Base-by-base conservation (phyloP, 1,284 basidiomycete species). In the Apiotrichum gamsii region DNA sequence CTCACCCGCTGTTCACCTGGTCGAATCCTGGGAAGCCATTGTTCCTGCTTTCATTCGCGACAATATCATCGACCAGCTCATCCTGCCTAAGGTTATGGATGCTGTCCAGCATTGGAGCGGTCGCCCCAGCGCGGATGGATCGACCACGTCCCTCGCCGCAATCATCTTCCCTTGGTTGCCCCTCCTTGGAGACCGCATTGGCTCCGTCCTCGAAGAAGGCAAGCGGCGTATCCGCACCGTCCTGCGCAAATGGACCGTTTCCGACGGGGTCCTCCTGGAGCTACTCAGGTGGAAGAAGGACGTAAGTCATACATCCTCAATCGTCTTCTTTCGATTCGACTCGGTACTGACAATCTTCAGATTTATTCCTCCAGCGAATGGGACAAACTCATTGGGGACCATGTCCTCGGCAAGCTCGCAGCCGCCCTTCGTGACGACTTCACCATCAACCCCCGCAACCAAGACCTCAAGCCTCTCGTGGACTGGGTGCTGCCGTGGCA, bases 161-260 rank as follows among this genome's bases (percentile, higher is more conserved):
- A 78, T 98, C 30, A 81, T 99, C 0, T 95, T 98, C 70, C 95
- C 95, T 3, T 99, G 95, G 95, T 72, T 99, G 38, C 87, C 90
- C 1, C 79, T 90, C 58, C 77, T 96, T 5, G 90, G 87, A 1
- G 72, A 86, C 18, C 76, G 89, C 37, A 73, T 89, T 53, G 85
- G 90, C 47, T 82, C 83, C 13, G 74, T 96, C 8, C 71, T 98
- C 9, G 84, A 82, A 14, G 90, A 94, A 51, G 86, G 90, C 5
- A 83, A 84, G 61, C 77, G 91, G 53, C 87, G 93, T 63, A 75
- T 98, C 43, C 85, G 87, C 65, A 79, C 78, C 42, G 72, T 87
- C 43, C 74, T 99, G 48, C 80, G 89, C 45, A 72, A 73, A n/a
- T 95, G 90, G 90, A 76, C 66, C 18, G 77, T 81, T n/a, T 75